Evolutionary conservation across 2,329 filamentous ascomycete species (phyloP).

Genomic region (Aureobasidium uvarum): DNA sequence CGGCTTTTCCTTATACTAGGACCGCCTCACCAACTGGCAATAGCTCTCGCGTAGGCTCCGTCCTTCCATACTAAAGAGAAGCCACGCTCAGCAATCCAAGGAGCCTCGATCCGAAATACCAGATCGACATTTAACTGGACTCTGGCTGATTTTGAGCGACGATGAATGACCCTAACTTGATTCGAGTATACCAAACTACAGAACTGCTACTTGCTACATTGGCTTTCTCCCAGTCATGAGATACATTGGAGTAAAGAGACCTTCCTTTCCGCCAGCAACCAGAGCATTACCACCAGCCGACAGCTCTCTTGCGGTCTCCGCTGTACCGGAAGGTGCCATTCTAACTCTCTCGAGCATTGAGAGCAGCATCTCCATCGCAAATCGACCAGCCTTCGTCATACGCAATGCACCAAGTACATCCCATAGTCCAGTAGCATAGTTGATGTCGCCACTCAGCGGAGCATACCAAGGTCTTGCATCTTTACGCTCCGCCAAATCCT

Average conservation of each 20-base stretch:
- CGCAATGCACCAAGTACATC: conserved; percentile 81
- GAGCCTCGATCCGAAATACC: no score
- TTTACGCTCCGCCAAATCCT: conserved; percentile 77
- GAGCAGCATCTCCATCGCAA: conserved; percentile 72
- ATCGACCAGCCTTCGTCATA: conserved; percentile 83
- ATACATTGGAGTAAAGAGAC: conserved; percentile 99
- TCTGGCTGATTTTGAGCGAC: no score
- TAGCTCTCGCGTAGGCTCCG: no score
- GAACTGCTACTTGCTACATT: not conserved
- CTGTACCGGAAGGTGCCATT: conserved; percentile 76
- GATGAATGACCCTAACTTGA: no score
- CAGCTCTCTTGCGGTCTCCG: conserved; percentile 91
- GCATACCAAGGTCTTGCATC: conserved; percentile 90
- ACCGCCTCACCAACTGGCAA: no score
- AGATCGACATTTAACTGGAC: no score
- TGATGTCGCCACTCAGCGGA: conserved; percentile 80
- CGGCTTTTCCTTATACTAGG: not conserved
- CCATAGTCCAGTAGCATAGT: conserved; percentile 71
- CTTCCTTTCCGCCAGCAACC: conserved; percentile 79
- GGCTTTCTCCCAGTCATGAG: conserved; percentile 93
- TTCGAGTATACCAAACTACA: not conserved
- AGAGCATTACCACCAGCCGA: conserved; percentile 78
- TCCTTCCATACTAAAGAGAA: no score
- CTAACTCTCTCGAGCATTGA: conserved; percentile 71
- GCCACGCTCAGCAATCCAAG: no score